Evolutionary conservation across 2,329 filamentous ascomycete species (phyloP), one percentile per base, ranked within the genome.

Genomic region (Ploettnerulaceae sp.): DNA sequence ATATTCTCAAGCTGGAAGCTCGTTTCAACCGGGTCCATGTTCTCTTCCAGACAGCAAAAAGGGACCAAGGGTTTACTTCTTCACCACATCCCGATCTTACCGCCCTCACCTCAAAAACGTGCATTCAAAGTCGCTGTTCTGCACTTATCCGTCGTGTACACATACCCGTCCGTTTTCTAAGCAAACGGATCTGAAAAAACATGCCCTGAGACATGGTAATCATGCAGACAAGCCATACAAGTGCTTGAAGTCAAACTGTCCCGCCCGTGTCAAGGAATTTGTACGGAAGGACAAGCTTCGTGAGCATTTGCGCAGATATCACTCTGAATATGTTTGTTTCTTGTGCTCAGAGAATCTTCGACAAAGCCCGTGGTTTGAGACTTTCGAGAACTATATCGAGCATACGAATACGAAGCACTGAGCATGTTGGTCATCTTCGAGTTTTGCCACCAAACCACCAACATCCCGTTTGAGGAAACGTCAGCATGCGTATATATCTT

Each of bases 271-370:
- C 7, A 47, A 29, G 18, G 36, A 29, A 2, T 47, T 32, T 12
- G 18, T 17, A 22, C 36, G 44, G 12, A 47, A 47, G 7, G 44
- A 47, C 29, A 47, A 47, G 44, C 37, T 47, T 4, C 24, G 12
- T 11, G 44, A 47, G 15, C 44, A 47, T 12, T 8, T 36, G 7
- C 26, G 7, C 7, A 41, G 41, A 18, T 41, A 47, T 18, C 44
- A 47, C n/a, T 7, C 24, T 8, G 11, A 35, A 2, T 22, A 7
- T 7, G 5, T 14, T 8, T 47, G 44, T 22, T 38, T 35, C 24
- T 28, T 41, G 15, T 47, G 44, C 18, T 21, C 39, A n/a, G n/a
- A n/a, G n/a, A n/a, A n/a, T n/a, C n/a, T n/a, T 25, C 35, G 35
- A 15, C 35, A n/a, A n/a, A n/a, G 4, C 12, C 11, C 5, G 8